A percentile compares a stretch with the other conserved stretches of the same genome.
These are phyloP conservation scores for Emergomyces pasteurianus DNA, from an alignment of 2,329 filamentous ascomycete species.

Conservation along the genomic window DNA sequence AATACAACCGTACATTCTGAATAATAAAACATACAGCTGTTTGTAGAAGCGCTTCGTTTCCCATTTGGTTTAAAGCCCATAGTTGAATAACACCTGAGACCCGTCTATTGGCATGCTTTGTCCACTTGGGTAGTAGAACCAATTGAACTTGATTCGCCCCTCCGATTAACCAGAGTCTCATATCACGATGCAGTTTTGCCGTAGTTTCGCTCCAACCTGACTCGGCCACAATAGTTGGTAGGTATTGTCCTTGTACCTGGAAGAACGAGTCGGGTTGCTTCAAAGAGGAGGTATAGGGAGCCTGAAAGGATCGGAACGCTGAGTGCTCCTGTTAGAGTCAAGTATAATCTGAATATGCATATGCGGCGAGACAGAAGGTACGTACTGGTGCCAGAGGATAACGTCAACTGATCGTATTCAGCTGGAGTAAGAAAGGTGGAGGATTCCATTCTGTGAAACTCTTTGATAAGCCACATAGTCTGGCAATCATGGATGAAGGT, in stretches of 20 bases:
- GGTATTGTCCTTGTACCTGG: neutral
- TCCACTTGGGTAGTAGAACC: neutral
- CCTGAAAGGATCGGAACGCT: neutral
- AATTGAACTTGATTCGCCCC: neutral
- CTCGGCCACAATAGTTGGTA: constrained; percentile 1
- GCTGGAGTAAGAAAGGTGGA: neutral
- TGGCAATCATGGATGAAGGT: neutral
- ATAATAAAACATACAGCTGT: constrained; percentile 1
- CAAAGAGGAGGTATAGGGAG: neutral
- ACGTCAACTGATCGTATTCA: neutral
- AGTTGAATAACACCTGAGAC: constrained; percentile 1
- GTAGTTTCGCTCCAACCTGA: neutral
- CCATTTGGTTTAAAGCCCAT: neutral
- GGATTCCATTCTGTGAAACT: neutral
- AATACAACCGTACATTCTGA: neutral
- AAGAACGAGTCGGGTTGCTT: neutral
- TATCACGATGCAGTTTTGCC: neutral
- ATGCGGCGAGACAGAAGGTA: neutral
- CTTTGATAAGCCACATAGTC: neutral
- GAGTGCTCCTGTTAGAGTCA: neutral
- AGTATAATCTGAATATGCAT: neutral
- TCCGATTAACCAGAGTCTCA: constrained; percentile 2
- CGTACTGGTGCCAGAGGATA: neutral
- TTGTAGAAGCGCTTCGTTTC: neutral
- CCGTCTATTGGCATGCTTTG: neutral